Evolutionary conservation across 2,329 filamentous ascomycete species (phyloP), one percentile per base, ranked within the genome.

Genomic region (Pezicula rhizophila): DNA sequence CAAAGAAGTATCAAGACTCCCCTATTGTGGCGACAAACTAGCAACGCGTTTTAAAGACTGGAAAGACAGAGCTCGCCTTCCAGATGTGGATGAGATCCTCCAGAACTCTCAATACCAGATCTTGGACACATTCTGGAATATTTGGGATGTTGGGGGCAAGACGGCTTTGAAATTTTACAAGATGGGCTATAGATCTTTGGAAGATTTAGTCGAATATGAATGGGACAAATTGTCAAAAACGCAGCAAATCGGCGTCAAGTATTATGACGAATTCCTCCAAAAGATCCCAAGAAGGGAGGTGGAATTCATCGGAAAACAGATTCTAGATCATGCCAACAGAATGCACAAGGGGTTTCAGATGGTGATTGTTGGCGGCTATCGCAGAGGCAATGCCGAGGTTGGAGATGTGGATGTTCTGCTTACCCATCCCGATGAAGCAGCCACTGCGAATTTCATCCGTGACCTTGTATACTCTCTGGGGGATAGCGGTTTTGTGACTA

Each of bases 221-320:
- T 97, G 92, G 92, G 64, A 73, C 17, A 74, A 67, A 0, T 72
- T 97, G 1, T 85, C 77, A 1, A 81, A 90, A 11, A 86, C 89
- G 1, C 92, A 96, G 66, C 90, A 97, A 64, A 95, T 97, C 48
- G 92, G 93, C 0, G 73, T 96, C 40, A 97, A 97, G 64, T 96
- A 84, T 68, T 96, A 95, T 64, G 86, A 95, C 31, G 92, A 97
- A 54, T 87, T 99, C 48, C 70, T 79, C 41, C 67, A 76, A 14
- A 81, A 78, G 12, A 88, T 97, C 4, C 78, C 88, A 0, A 79
- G 90, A 1, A 50, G 62, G 0, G 90, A 97, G 65, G 86, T 89
- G 0, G 83, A 89, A 57, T 60, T 64, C 0, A 95, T 96, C 46
- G 80, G 78, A 0, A 60, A 69, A 4, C 71, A 75, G 1, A 77